phyloP scores from a whole-genome alignment of 2,329 filamentous ascomycete species.

The Cryphonectria parasitica region DNA sequence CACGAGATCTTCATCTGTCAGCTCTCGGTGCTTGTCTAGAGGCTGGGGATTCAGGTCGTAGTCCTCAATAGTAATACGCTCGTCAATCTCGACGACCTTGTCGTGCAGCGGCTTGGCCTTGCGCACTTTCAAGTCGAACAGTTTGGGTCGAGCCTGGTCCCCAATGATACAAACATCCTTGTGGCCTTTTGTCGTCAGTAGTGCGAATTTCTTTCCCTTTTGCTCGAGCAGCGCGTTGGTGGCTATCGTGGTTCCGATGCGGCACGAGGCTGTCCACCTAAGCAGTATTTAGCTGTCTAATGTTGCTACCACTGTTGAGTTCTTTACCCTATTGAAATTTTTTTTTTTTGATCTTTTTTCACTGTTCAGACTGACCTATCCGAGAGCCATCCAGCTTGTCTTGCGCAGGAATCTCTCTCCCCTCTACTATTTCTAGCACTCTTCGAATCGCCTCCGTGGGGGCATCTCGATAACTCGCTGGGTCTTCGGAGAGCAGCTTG shows the following conservation, averaged over 20 bases:
- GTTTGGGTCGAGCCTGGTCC: slow-evolving; percentile 71
- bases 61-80: slow-evolving; percentile 73
- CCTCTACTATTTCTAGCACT: slow-evolving; percentile 64
- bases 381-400: slow-evolving; percentile 40
- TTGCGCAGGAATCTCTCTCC: slow-evolving; percentile 54
- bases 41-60: slow-evolving; percentile 67
- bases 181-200: slow-evolving; percentile 72
- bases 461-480: slow-evolving; percentile 71
- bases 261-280: slow-evolving; percentile 62
- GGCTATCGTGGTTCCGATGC: slow-evolving; percentile 77
- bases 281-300: slow-evolving; percentile 10
- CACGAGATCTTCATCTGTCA: slow-evolving; percentile 51
- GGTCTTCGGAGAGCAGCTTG: slow-evolving; percentile 76
- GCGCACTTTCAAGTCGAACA: slow-evolving; percentile 71
- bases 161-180: slow-evolving; percentile 74
- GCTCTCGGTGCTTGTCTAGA: slow-evolving; percentile 50
- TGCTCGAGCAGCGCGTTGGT: slow-evolving; percentile 76
- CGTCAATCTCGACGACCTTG: slow-evolving; percentile 70
- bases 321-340: background rate
- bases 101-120: slow-evolving; percentile 71
- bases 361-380: slow-evolving; percentile 35
- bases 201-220: slow-evolving; percentile 72
- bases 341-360: too few relatives aligned
- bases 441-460: slow-evolving; percentile 72
- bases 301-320: background rate